Base-by-base conservation (phyloP, 2,329 filamentous ascomycete species). In the Ceratocystis cacaofunesta region DNA sequence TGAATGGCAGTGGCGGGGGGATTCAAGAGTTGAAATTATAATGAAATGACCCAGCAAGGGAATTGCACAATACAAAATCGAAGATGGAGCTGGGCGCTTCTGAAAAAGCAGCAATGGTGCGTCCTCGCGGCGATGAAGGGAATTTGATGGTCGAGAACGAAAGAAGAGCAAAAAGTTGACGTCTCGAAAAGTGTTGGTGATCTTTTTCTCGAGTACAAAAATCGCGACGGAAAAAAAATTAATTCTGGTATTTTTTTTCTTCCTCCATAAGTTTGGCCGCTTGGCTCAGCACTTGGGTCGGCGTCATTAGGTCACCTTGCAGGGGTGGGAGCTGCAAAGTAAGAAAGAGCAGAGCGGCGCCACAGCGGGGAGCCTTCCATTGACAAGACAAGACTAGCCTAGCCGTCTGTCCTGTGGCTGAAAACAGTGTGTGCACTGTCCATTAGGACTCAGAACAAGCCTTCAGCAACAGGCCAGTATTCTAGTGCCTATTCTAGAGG, bases 201-300 rank as follows among this genome's bases (percentile, higher is more conserved):
- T 41, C 52, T 30, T 57, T 30, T 30, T 28, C 46, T 48, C 15
- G 4, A 2, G 10, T 5, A 28, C 22, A 57, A 57, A 25, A 57
- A 30, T 57, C 52, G 52, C 52, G 15, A 28, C 52, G n/a, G 32
- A 30, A 48, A 30, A 36, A 63, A 63, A 63, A 52, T 50, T 63
- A 52, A 57, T 57, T 57, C 12, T 41, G 10, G 3, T 41, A 15
- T 30, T 22, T 22, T 22, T 57, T 57, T 57, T 57, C 19, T 25
- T 58, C 43, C 15, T 65, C 50, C 66, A 67, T 65, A 67, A 67
- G 66, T 61, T 44, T 55, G 50, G 50, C 44, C 50, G 22, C 30
- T 22, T 32, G 52, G 57, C 57, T 63, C 52, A 50, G 41, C 46
- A 65, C 44, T 43, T 63, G n/a, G 63, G 66, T 67, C 52, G 62